Evolutionary conservation across 139 green algal species (phyloP), one percentile per base, ranked within the genome.

Genomic region (Chlamydomonas incerta): DNA sequence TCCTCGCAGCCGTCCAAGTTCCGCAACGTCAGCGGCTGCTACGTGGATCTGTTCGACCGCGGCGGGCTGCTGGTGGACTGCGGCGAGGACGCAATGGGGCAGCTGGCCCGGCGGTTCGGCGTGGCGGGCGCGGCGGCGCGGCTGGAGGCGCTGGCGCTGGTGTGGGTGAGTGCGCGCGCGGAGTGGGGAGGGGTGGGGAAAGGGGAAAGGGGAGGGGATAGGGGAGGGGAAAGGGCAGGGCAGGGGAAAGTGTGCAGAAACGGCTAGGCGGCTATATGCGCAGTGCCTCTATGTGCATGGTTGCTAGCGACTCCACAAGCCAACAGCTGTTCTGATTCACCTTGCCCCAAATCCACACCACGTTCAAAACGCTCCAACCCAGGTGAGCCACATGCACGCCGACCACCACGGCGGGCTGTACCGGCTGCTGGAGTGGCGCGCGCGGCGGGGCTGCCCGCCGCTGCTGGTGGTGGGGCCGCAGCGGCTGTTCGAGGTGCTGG

Each of bases 361-460:
- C n/a, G n/a, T n/a, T n/a, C n/a, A n/a, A n/a, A n/a, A n/a, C n/a
- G n/a, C n/a, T n/a, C n/a, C n/a, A n/a, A n/a, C n/a, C n/a, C 99
- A 96, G 96, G 93, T 99, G 41, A 97, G 91, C 35, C 98, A 99
- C 92, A 98, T 99, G 86, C 98, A 99, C 75, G 98, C 97, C 4
- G 98, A 99, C 89, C 98, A 99, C 90, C 97, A 99, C 87, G 94
- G 95, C 3, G 98, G 97, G 13, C 87, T 99, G 81, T 92, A 95
- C 58, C 79, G 84, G 3, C 87, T 96, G 80, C 81, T 96, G 80
- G 81, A 89, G 73, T 89, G 91, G 76, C 87, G 94, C 6, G 75
- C 90, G 70, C 58, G 89, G 81, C 88, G 90, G 24, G 74, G 72
- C 8, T 60, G 71, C 31, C 66, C 87, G 18, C 93, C 95, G 23